These are phyloP conservation scores for Isatis tinctoria DNA, from an alignment of 345 rosid genomes.

Conservation along the genomic window DNA sequence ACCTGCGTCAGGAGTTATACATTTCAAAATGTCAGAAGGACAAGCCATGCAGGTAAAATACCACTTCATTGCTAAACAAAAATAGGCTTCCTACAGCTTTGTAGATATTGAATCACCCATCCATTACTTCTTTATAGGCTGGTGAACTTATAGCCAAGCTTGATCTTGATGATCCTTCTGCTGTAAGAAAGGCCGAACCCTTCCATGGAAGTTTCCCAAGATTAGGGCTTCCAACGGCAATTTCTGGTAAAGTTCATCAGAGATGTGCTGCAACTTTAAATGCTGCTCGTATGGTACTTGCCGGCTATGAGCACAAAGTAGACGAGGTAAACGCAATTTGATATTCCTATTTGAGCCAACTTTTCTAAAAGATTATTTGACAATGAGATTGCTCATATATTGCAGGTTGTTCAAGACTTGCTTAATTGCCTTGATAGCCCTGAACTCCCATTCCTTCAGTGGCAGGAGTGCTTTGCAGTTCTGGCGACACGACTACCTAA, in stretches of 20 bases:
- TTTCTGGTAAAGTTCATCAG: conserved; percentile 97
- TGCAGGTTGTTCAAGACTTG: conserved; percentile 88
- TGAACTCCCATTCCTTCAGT: conserved; percentile 96
- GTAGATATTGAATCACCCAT: neutral
- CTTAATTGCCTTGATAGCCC: conserved; percentile 93
- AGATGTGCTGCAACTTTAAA: conserved; percentile 92
- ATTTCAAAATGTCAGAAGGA: conserved; percentile 91
- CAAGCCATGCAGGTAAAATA: conserved; percentile 94
- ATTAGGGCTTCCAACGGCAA: conserved; percentile 90
- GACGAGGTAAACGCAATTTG: conserved; percentile 61
- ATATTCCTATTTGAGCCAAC: neutral
- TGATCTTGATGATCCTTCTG: conserved; percentile 97
- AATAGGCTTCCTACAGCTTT: neutral
- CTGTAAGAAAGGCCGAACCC: conserved; percentile 97
- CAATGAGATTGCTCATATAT: conserved; percentile 18
- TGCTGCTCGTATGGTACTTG: conserved; percentile 97
- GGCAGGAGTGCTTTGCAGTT: conserved; percentile 97
- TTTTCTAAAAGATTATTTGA: conserved; percentile 1
- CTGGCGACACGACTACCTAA: conserved; percentile 93
- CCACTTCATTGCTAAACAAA: neutral
- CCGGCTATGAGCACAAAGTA: conserved; percentile 91
- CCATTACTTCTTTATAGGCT: conserved; percentile 51
- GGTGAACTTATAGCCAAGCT: conserved; percentile 98
- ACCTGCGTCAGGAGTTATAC: conserved; percentile 90
- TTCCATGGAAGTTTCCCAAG: conserved; percentile 89